Conservation (phyloP, 352 stramenopile genomes). For the Thraustochytrium striatum region DNA sequence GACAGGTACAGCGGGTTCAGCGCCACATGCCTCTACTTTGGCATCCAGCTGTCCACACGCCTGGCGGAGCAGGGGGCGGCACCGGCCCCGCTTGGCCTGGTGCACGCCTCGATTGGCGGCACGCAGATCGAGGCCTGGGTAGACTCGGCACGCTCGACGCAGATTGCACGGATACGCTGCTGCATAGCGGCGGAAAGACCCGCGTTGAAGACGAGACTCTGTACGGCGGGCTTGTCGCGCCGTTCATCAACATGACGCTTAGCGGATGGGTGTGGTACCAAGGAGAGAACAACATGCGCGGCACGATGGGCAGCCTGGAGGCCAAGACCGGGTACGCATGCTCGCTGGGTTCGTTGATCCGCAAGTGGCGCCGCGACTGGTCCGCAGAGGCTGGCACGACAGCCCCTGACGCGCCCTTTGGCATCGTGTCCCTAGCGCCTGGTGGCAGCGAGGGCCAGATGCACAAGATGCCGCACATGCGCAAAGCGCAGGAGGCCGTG, state of each 20-base stretch:
- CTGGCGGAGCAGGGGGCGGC: no score
- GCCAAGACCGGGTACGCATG: slow-evolving; percentile 44
- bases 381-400: not conserved
- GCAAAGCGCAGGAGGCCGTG: not conserved
- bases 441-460: no score
- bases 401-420: slow-evolving; percentile 8
- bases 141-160: slow-evolving; percentile 18
- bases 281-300: slow-evolving; percentile 54
- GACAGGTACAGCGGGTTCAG: no score
- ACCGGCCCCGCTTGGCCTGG: slow-evolving; percentile 51
- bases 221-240: slow-evolving; percentile 50
- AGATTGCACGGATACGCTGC: slow-evolving; percentile 12
- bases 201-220: not conserved
- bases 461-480: not conserved
- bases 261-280: slow-evolving; percentile 53
- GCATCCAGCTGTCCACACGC: not conserved
- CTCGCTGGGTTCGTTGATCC: slow-evolving; percentile 1
- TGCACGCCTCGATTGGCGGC: slow-evolving; percentile 47
- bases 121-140: slow-evolving; percentile 44
- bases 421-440: no score
- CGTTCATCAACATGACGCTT: slow-evolving; percentile 49
- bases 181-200: no score
- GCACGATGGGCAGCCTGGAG: no score
- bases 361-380: slow-evolving; percentile 15
- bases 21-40: slow-evolving; percentile 39